phyloP scores from a whole-genome alignment of 331 rosid genomes.

The Pyrus hybrid region DNA sequence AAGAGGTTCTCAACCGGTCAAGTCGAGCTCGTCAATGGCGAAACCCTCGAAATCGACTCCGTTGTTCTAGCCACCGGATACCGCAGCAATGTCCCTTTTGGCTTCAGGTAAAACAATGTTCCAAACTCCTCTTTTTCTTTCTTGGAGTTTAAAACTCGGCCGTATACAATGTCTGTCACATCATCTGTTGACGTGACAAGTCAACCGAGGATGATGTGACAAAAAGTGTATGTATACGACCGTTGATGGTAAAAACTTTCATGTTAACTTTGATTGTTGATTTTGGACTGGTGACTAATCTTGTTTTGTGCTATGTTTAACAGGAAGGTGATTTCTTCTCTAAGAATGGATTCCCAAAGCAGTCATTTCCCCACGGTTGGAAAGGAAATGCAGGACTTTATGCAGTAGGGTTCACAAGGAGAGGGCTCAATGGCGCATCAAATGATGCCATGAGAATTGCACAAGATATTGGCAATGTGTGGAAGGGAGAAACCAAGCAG shows the following conservation, averaged over 20 bases:
- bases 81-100: conserved; percentile 95
- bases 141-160: no score
- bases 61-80: conserved; percentile 86
- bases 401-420: conserved; percentile 91
- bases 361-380: conserved; percentile 73
- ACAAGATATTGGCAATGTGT: conserved; percentile 61
- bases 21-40: conserved; percentile 63
- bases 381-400: conserved; percentile 81
- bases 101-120: conserved; percentile 78
- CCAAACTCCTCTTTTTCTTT: neutral
- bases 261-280: neutral
- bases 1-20: conserved; percentile 33
- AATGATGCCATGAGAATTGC: conserved; percentile 74
- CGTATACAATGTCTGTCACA: neutral
- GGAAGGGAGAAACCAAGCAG: conserved; percentile 68
- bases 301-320: conserved; percentile 2
- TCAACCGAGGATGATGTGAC: neutral
- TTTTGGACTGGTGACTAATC: conserved; percentile 12
- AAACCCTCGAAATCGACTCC: conserved; percentile 55
- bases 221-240: no score
- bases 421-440: conserved; percentile 89
- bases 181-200: neutral
- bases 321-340: conserved; percentile 84
- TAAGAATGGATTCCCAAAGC: conserved; percentile 77
- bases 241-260: no score